phyloP scores from a whole-genome alignment of 179 eudicot genomes.

The Actinidia arguta region DNA sequence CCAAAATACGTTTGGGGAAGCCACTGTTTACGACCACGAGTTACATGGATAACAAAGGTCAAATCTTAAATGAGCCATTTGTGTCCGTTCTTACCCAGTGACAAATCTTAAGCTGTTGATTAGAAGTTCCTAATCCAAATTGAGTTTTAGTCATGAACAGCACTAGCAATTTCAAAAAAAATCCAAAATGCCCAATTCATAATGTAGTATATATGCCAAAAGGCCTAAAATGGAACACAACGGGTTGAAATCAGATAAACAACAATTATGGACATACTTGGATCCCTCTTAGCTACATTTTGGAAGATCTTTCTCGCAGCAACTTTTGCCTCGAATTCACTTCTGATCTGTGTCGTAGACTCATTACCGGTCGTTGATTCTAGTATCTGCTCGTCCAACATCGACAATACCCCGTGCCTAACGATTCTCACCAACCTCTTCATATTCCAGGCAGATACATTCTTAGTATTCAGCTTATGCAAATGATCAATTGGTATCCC shows the following conservation, averaged over 20 bases:
- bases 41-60: too few relatives aligned
- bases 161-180: background rate
- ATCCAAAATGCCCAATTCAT: background rate
- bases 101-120: background rate
- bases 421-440: slow-evolving; percentile 75
- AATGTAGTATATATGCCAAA: background rate
- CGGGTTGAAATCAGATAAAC: background rate
- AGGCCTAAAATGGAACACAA: background rate
- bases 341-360: slow-evolving; percentile 53
- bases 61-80: too few relatives aligned
- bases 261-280: slow-evolving; percentile 51
- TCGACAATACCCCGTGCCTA: slow-evolving; percentile 55
- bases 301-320: slow-evolving; percentile 86
- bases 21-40: too few relatives aligned
- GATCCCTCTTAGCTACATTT: slow-evolving; percentile 69
- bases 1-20: background rate
- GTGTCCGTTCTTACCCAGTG: too few relatives aligned
- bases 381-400: slow-evolving; percentile 67
- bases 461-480: slow-evolving; percentile 67
- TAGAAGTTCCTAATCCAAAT: background rate
- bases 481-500: slow-evolving; percentile 65
- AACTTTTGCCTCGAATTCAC: slow-evolving; percentile 79
- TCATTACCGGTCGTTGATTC: slow-evolving; percentile 57
- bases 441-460: slow-evolving; percentile 91
- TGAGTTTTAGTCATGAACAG: background rate